Base-by-base conservation (phyloP, 2,329 filamentous ascomycete genomes). In the Periconia sp. region DNA sequence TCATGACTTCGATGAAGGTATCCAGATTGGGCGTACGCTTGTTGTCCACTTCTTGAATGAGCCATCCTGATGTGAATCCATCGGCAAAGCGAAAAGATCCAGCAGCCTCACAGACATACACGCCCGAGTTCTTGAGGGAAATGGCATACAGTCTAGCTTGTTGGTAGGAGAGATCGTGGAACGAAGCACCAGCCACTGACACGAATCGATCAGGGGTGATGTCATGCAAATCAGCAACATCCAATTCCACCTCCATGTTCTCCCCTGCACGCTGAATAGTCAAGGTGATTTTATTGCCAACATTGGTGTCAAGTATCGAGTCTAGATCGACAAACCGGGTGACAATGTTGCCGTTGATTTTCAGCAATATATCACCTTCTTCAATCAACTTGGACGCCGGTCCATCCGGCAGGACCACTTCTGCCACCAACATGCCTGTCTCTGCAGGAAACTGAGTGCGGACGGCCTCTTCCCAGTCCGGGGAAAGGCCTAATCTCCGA, bases 181-280 rank as follows among this genome's bases (percentile, higher is more conserved):
- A 97, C 54, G 92, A 93, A 20, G 88, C 94, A 18, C 94, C 95
- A 41, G 92, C 91, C 42, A 97, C 93, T 5, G 92, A 91, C 50
- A 97, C 90, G 70, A 97, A 99, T 56, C 92, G 89, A 75, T 97
- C 92, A 14, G 95, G 94, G 2, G 94, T 97, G 72, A 99, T 99
- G 53, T 84, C 84, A 77, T 99, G 94, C 57, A 99, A 82, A 71
- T 99, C 90, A 46, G 90, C 92, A 43, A 97, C 92, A 49, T 85
- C 78, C 51, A 97, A 83, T 54, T 94, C 88, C 14, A 97, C 86
- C 68, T 94, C 88, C 37, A 96, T 79, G 66, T 97, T 89, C 73
- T 93, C 81, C 35, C 94, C 93, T 47, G 93, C 94, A 61, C 94
- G 86, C 71, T 97, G 92, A 41, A 99, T 83, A 30, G 93, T 83